phyloP scores from a whole-genome alignment of 176 grass and related monocot species.

The Oryza rufipogon region DNA sequence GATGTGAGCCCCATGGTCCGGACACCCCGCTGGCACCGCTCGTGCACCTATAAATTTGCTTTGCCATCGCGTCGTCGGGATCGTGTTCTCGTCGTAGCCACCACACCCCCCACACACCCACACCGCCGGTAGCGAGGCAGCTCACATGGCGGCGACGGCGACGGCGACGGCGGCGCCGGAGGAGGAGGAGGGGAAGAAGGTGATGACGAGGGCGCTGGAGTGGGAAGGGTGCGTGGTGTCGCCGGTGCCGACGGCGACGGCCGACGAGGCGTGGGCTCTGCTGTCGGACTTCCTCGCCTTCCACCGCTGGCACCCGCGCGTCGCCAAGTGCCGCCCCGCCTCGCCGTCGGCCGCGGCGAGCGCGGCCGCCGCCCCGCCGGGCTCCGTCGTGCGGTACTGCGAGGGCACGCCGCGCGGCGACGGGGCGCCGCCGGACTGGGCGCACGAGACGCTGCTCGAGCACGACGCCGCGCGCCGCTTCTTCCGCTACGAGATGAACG shows the following conservation, averaged over 20 bases:
- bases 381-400: slow-evolving; percentile 83
- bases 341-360: slow-evolving; percentile 9
- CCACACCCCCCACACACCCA: too few relatives aligned
- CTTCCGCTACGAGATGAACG: slow-evolving; percentile 89
- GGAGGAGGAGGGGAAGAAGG: too few relatives aligned
- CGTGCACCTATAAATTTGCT: too few relatives aligned
- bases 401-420: slow-evolving; percentile 34
- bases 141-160: too few relatives aligned
- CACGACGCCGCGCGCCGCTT: slow-evolving; percentile 49
- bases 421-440: slow-evolving; percentile 53
- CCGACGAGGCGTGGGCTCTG: slow-evolving; percentile 71
- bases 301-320: slow-evolving; percentile 73
- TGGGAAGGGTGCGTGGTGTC: slow-evolving; percentile 64
- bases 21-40: too few relatives aligned
- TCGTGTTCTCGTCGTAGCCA: too few relatives aligned
- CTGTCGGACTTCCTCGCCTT: slow-evolving; percentile 76
- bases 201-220: slow-evolving; percentile 15
- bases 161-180: neutral
- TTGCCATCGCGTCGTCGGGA: too few relatives aligned
- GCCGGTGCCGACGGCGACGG: slow-evolving; percentile 39
- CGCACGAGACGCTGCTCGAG: slow-evolving; percentile 79
- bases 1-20: too few relatives aligned
- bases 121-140: too few relatives aligned
- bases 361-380: slow-evolving; percentile 12
- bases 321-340: slow-evolving; percentile 53